Conservation (phyloP, 1,139 yeast species). For the Pichia inconspicua region DNA sequence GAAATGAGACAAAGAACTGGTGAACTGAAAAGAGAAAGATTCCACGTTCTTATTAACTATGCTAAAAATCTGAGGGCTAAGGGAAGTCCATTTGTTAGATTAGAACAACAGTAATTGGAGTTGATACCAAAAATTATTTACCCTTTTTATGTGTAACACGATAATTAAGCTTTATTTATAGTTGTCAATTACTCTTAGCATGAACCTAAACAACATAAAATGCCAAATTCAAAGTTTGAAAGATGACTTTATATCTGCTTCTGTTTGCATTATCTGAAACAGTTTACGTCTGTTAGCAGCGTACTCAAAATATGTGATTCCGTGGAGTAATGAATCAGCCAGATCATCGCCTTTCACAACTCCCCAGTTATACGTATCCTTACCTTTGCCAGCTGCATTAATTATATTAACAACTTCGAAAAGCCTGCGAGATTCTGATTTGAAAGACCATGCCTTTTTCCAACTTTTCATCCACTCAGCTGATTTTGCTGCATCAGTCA, state of each 20-base stretch:
- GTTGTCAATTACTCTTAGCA: no score
- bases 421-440: constrained; percentile 18
- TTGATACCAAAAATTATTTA: not conserved
- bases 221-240: not conserved
- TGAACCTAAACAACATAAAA: no score
- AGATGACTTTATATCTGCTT: not conserved
- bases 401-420: constrained; percentile 20
- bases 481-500: not conserved
- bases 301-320: constrained; percentile 46
- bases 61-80: constrained; percentile 19
- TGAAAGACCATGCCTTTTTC: constrained; percentile 13
- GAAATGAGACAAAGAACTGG: constrained; percentile 21
- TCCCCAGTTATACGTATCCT: constrained; percentile 10
- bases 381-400: constrained; percentile 10
- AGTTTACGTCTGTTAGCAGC: constrained; percentile 27
- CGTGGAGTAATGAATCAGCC: constrained; percentile 54
- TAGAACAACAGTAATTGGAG: constrained; percentile 7
- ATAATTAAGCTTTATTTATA: no score
- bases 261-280: not conserved
- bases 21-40: constrained; percentile 22
- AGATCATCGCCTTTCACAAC: constrained; percentile 50
- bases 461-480: constrained; percentile 1
- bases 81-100: constrained; percentile 19
- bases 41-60: constrained; percentile 22
- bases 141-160: not conserved